phyloP scores from a whole-genome alignment of 306 rosid genomes.

The Pachyrhizus erosus region DNA sequence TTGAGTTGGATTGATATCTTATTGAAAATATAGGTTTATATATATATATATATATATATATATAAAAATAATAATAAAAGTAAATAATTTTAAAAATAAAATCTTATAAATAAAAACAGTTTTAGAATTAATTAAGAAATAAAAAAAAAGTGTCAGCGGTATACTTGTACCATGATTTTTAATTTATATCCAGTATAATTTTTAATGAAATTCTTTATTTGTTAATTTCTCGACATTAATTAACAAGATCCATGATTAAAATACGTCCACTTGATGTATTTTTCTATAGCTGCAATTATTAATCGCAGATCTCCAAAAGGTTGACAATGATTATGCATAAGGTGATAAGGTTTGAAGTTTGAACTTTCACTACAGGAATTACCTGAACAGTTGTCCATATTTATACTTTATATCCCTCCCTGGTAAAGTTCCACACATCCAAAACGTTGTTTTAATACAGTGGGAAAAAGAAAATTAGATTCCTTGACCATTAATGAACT shows the following conservation, averaged over 20 bases:
- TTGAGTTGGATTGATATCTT: too few relatives aligned
- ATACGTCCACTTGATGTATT: constrained; percentile 4
- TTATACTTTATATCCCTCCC: too few relatives aligned
- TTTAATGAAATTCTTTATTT: not conserved
- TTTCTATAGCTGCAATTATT: constrained; percentile 8
- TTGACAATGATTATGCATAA: not conserved
- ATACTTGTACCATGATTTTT: not conserved
- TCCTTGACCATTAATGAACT: not conserved
- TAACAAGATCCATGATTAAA: not conserved
- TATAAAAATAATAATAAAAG: too few relatives aligned
- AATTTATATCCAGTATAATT: not conserved
- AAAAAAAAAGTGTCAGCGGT: too few relatives aligned
- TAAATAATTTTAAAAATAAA: too few relatives aligned
- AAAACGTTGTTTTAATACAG: not conserved
- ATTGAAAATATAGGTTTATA: too few relatives aligned
- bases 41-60: too few relatives aligned
- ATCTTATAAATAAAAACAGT: too few relatives aligned
- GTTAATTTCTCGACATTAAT: not conserved
- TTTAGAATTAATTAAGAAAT: too few relatives aligned
- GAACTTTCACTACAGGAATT: not conserved
- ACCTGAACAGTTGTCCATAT: not conserved
- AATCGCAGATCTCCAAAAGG: constrained; percentile 31
- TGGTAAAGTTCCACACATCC: not conserved
- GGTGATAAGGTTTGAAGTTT: not conserved
- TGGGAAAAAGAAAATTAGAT: not conserved